Evolutionary conservation across 768 basidiomycete species (phyloP).

Genomic region (Botryobasidium botryosum): DNA sequence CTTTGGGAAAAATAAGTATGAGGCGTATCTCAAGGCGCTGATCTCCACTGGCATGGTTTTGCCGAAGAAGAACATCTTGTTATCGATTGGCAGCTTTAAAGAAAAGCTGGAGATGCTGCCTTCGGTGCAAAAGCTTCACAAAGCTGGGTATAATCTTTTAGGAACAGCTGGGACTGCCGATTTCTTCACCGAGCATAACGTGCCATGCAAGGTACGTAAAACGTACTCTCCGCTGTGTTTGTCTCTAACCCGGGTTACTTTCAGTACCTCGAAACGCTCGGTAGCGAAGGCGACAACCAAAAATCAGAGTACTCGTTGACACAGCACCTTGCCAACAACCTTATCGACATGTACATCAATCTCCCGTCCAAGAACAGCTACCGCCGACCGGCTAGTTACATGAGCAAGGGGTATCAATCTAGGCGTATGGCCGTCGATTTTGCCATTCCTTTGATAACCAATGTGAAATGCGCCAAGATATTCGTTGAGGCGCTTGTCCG

Average conservation of each 20-base stretch:
- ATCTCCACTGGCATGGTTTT: conserved; percentile 90
- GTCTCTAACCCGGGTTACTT: background rate
- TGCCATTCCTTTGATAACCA: conserved; percentile 91
- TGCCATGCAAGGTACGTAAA: conserved; percentile 71
- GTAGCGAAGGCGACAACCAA: conserved; percentile 48
- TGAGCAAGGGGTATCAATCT: conserved; percentile 91
- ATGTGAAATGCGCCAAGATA: conserved; percentile 96
- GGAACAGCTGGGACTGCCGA: conserved; percentile 95
- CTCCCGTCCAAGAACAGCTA: conserved; percentile 95
- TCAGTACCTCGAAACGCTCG: conserved; percentile 79
- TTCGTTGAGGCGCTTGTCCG: conserved; percentile 84
- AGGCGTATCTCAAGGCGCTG: conserved; percentile 93
- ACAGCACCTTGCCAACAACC: conserved; percentile 88
- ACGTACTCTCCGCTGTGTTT: background rate
- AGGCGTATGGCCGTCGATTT: conserved; percentile 99
- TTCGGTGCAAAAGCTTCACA: conserved; percentile 85
- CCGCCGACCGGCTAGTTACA: conserved; percentile 90
- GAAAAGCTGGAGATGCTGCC: conserved; percentile 96
- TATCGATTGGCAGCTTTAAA: conserved; percentile 92
- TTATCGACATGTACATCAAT: conserved; percentile 99
- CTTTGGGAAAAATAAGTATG: conserved; percentile 94
- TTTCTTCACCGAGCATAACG: conserved; percentile 91
- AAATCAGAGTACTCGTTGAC: conserved; percentile 97
- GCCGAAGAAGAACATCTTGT: conserved; percentile 94
- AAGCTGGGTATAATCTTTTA: conserved; percentile 89